Evolutionary conservation across 2,329 filamentous ascomycete species (phyloP), one percentile per base, ranked within the genome.

Genomic region (Hypoxylon sp.): DNA sequence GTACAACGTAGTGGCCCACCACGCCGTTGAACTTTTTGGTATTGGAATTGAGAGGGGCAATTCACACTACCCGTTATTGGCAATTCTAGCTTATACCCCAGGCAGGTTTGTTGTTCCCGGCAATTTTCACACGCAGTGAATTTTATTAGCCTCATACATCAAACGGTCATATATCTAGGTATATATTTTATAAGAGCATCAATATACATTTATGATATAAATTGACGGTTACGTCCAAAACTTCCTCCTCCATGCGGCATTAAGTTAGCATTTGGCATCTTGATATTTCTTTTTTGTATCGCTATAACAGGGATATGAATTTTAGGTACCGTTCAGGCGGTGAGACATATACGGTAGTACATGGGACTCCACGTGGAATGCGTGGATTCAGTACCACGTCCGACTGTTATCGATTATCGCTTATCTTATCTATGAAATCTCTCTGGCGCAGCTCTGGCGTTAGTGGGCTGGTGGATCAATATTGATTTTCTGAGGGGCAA

Each of bases 401-500:
- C 48, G 60, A 55, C 65, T 51, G 32, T 58, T 60, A 58, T 57
- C 57, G 13, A 13, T 50, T 60, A 61, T 59, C 51, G 9, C 25
- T 56, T 49, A 43, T 43, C 38, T 21, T 43, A 43, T 43, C 38
- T 7, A 10, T 19, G n/a, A 3, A 41, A 41, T 19, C 19, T 58
- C 48, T 38, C 48, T 38, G 41, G 9, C 51, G 34, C 25, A 48
- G 38, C 41, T 21, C 23, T n/a, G 6, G 17, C 2, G n/a, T 30
- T 41, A 10, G 41, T 17, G 62, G 41, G 19, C 25, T 43, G 17
- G 41, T 28, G 60, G 41, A n/a, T 67, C 63, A 65, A 67, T 69
- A 64, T 71, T 69, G 66, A 69, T 63, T 65, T 67, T 36, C n/a
- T 11, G 65, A 70, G 68, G 65, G 68, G 65, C 68, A 65, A 25